A percentile compares a stretch with the other conserved stretches of the same genome.
Evolutionary conservation across 1,139 yeast species (phyloP).

Genomic region (Sugiyamaella paludigena): DNA sequence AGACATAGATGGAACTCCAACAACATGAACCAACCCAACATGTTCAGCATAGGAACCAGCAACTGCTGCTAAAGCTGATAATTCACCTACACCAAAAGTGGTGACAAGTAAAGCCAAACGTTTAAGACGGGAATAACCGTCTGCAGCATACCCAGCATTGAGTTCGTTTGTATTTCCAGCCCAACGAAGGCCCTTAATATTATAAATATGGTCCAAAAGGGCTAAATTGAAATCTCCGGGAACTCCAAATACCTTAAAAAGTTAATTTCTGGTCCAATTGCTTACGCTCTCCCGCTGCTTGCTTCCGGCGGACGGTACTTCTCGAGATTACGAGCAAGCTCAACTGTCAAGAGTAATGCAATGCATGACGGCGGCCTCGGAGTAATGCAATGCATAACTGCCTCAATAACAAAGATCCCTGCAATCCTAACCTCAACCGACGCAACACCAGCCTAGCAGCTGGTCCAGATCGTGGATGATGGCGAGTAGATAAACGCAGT

Average conservation of each 20-base stretch:
- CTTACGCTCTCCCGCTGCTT: too few species aligned
- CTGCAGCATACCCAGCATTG: constrained; percentile 61
- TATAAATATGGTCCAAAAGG: constrained; percentile 54
- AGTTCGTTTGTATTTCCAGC: constrained; percentile 50
- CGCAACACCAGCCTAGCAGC: too few species aligned
- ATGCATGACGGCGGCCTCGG: too few species aligned
- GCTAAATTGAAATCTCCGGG: constrained; percentile 62
- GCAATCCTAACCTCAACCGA: too few species aligned
- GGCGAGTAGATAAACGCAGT: too few species aligned
- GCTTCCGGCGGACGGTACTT: too few species aligned
- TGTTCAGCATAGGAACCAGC: constrained; percentile 68
- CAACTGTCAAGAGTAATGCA: too few species aligned
- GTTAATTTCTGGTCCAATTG: constrained; percentile 22
- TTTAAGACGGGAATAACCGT: constrained; percentile 65
- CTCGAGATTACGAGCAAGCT: too few species aligned
- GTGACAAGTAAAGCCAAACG: constrained; percentile 58
- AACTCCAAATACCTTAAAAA: constrained; percentile 45
- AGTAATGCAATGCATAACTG: too few species aligned
- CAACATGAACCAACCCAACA: constrained; percentile 62
- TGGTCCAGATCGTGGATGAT: too few species aligned
- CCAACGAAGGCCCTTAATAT: constrained; percentile 43
- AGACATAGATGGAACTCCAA: constrained; percentile 59
- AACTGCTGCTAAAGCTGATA: constrained; percentile 63
- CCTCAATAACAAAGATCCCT: too few species aligned
- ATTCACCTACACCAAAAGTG: constrained; percentile 73